Evolutionary conservation across 1,284 basidiomycete species (phyloP).

Genomic region (Cutaneotrichosporon mucoides): DNA sequence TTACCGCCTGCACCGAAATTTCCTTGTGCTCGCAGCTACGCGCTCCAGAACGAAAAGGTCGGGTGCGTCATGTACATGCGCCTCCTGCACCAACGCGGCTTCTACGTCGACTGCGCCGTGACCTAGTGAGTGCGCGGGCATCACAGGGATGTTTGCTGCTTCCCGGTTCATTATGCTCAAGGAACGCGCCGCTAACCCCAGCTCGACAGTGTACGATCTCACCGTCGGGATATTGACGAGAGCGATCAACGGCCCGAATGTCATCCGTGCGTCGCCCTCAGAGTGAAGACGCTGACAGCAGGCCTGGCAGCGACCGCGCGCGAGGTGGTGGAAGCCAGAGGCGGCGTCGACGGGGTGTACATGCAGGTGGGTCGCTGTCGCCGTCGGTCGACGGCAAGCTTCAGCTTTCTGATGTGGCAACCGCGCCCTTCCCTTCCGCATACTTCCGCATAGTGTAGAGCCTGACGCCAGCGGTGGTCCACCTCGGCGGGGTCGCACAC

Average conservation of each 20-base stretch:
- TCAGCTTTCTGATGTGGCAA: too few species aligned
- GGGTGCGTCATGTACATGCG: conserved; percentile 34
- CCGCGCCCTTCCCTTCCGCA: too few species aligned
- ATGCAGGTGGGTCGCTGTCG: conserved; percentile 6
- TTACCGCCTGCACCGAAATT: neutral
- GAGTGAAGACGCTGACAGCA: neutral
- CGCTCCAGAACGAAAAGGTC: conserved; percentile 25
- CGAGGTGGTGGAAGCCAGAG: conserved; percentile 35
- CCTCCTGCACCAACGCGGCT: conserved; percentile 31
- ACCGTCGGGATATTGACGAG: conserved; percentile 25
- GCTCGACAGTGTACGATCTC: conserved; percentile 26
- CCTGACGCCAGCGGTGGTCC: conserved; percentile 19
- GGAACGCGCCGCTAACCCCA: conserved; percentile 5
- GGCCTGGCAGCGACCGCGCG: conserved; percentile 34
- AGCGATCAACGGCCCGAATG: conserved; percentile 25
- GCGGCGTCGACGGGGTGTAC: neutral
- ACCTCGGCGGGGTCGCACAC: conserved; percentile 6
- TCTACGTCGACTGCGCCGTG: conserved; percentile 32
- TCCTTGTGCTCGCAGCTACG: conserved; percentile 22
- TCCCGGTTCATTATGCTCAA: neutral
- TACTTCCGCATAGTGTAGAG: too few species aligned
- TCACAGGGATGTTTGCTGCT: too few species aligned
- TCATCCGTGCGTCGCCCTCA: conserved; percentile 15
- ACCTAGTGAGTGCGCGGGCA: conserved; percentile 33
- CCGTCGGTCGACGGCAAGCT: too few species aligned